These are phyloP conservation scores for Alternaria atra DNA, from an alignment of 2,329 filamentous ascomycete species.

Conservation along the genomic window DNA sequence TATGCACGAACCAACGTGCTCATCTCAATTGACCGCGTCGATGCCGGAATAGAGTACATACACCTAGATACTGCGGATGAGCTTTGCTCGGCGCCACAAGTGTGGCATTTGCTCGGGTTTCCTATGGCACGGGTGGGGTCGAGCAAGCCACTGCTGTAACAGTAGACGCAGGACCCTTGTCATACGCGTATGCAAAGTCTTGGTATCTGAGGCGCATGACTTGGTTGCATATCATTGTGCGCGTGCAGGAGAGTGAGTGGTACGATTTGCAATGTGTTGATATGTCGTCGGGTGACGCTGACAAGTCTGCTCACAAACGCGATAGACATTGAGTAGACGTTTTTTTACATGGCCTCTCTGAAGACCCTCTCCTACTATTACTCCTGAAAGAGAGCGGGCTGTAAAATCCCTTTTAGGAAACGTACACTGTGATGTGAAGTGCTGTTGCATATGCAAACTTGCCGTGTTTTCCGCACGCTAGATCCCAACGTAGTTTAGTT, in stretches of 20 bases:
- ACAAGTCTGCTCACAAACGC: background rate
- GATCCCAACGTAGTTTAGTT: background rate
- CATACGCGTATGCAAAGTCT: slow-evolving; percentile 30
- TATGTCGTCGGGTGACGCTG: background rate
- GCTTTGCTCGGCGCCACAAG: slow-evolving; percentile 24
- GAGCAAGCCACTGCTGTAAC: slow-evolving; percentile 22
- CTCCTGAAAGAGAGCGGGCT: background rate
- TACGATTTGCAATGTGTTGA: background rate
- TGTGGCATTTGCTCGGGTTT: slow-evolving; percentile 12
- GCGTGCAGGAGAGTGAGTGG: background rate
- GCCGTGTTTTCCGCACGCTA: slow-evolving; percentile 24
- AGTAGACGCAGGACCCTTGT: slow-evolving; percentile 17
- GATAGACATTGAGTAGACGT: background rate
- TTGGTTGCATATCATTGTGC: slow-evolving; percentile 1
- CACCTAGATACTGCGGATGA: background rate
- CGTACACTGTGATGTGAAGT: slow-evolving; percentile 14
- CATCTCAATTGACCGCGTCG: slow-evolving; percentile 1
- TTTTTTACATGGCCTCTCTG: background rate
- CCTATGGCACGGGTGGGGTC: slow-evolving; percentile 13
- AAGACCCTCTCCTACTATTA: background rate
- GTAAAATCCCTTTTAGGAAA: background rate
- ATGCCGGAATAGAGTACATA: slow-evolving; percentile 1
- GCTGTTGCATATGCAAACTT: slow-evolving; percentile 18
- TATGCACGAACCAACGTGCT: slow-evolving; percentile 7
- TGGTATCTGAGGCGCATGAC: slow-evolving; percentile 31